Conservation (phyloP, 2,329 filamentous ascomycete species). For the Bipolaris cookei region DNA sequence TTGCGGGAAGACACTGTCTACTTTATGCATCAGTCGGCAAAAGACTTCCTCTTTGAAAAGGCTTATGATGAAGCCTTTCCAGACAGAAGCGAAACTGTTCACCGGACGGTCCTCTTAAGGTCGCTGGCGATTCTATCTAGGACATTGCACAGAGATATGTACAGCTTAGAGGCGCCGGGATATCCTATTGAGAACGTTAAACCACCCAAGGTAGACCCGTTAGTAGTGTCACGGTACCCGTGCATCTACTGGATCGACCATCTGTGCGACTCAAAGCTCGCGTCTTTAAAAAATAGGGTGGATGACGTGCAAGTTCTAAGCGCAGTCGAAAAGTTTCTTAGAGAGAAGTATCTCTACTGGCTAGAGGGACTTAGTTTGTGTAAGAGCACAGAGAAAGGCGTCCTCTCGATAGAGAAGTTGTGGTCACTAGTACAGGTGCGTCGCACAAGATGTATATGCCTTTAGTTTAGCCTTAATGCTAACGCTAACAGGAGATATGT, state of each 20-base stretch:
- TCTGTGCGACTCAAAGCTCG: conserved; percentile 27
- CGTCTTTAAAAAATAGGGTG: neutral
- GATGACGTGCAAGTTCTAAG: neutral
- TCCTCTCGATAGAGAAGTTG: conserved; percentile 14
- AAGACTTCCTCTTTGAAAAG: conserved; percentile 48
- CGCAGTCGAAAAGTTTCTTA: neutral
- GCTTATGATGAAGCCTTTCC: neutral
- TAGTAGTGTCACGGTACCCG: conserved; percentile 32
- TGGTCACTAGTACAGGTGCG: neutral
- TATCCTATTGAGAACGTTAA: neutral
- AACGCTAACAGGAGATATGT: neutral
- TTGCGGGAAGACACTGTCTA: neutral
- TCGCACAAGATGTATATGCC: neutral
- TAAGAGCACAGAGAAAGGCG: conserved; percentile 20
- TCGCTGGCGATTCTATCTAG: neutral
- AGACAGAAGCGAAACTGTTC: conserved; percentile 15
- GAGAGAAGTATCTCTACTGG: conserved; percentile 5
- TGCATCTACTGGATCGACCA: conserved; percentile 47
- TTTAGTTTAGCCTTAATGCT: neutral
- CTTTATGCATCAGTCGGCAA: neutral
- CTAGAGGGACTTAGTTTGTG: conserved; percentile 26
- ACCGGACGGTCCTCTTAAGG: neutral
- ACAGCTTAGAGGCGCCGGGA: neutral
- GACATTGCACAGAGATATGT: neutral
- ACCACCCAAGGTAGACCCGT: conserved; percentile 21